Evolutionary conservation across 2,329 filamentous ascomycete species (phyloP).

Genomic region (Waltergamsia citrina): DNA sequence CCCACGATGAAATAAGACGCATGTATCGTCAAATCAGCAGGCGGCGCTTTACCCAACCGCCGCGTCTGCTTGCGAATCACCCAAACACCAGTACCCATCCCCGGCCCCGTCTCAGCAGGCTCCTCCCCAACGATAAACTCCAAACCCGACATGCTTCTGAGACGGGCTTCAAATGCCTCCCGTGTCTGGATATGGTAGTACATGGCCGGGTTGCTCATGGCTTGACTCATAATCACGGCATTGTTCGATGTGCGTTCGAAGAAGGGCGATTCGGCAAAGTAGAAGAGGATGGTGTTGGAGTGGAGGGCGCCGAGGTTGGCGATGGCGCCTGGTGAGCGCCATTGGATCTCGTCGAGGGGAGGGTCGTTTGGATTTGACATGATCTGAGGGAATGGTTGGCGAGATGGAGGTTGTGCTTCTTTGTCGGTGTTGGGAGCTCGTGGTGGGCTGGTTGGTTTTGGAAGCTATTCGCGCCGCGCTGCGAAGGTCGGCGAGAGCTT

Average conservation of each 20-base stretch:
- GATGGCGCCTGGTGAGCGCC: constrained; percentile 42
- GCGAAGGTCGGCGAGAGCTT: too few relatives aligned
- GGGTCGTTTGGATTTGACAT: constrained; percentile 39
- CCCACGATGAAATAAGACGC: constrained; percentile 56
- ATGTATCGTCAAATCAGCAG: constrained; percentile 39
- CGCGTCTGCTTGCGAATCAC: constrained; percentile 60
- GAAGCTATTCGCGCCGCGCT: constrained; percentile 8
- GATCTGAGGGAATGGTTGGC: constrained; percentile 3
- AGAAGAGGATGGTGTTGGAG: constrained; percentile 56
- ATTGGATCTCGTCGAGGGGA: constrained; percentile 59
- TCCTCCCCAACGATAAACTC: constrained; percentile 60
- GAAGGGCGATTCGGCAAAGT: constrained; percentile 59
- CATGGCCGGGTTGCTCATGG: constrained; percentile 51
- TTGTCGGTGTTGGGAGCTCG: neutral
- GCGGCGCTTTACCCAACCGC: constrained; percentile 44
- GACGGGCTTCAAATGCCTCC: constrained; percentile 52
- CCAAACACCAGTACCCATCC: constrained; percentile 60
- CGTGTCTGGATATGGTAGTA: constrained; percentile 47
- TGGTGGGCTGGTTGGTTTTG: constrained; percentile 6
- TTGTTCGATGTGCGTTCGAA: constrained; percentile 62
- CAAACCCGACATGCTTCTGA: constrained; percentile 55
- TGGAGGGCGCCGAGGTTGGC: constrained; percentile 49
- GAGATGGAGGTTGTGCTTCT: constrained; percentile 2
- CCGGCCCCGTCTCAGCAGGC: constrained; percentile 52
- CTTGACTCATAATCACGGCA: constrained; percentile 51